Evolutionary conservation across 805 yeast species (phyloP), one percentile per base, ranked within the genome.

Genomic region (Debaryomyces hansenii): DNA sequence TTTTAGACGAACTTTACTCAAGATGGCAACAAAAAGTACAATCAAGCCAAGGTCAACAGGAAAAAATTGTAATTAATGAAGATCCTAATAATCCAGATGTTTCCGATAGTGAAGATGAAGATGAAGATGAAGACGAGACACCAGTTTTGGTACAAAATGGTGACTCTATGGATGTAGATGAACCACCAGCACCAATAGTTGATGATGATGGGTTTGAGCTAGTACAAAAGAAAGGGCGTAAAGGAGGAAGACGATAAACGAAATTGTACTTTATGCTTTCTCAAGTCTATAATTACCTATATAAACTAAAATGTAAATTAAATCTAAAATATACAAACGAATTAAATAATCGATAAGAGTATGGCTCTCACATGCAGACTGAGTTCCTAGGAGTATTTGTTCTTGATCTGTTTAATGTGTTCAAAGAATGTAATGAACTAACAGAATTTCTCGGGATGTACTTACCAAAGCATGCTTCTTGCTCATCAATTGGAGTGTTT

Each of bases 121-220:
- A 72, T 14, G 82, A 72, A 0, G 78, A 72, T 4, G 80, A 69
- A 1, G 74, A 63, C 4, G 66, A 60, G 3, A 62, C 59, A 9
- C 64, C 64, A 5, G 57, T 53, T 3, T 35, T 52, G 14, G 51
- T 32, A 2, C 48, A 51, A 1, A 59, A 54, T 1, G 74, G 54
- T 37, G 63, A 58, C 27, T 56, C 51, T 8, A 67, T 70, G 72
- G 70, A 68, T 12, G 55, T 65, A 2, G 69, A 66, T 39, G 60
- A 59, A 31, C 66, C 66, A 15, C 49, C 49, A 15, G 87, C 77
- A 9, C 96, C 96, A 1, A 62, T 86, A 8, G 77, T 92, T 7
- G 98, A 92, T 61, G 98, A 92, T 29, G 98, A 92, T 61, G 99
- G 98, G 1, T 92, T 92, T 60, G 94, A 90, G 56, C 67, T 90